Percentiles rank a stretch among this genome's conserved stretches.
phyloP scores from a whole-genome alignment of 257 asterid genomes.

The Penstemon barbatus region DNA sequence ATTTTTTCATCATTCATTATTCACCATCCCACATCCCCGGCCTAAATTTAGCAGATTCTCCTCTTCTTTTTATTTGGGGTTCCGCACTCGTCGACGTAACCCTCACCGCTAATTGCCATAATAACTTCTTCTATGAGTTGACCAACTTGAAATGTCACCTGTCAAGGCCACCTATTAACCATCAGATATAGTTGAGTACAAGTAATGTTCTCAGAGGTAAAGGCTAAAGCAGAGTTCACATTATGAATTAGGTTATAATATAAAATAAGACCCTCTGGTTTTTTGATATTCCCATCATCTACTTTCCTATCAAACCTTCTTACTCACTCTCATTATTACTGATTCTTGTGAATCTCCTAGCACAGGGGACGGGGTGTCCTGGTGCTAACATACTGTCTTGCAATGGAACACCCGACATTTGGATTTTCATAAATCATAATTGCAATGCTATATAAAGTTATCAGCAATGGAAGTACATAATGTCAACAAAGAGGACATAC shows the following conservation, averaged over 20 bases:
- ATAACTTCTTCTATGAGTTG: neutral
- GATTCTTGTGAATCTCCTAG: too few species aligned
- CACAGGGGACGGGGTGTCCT: too few species aligned
- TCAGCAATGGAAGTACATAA: neutral
- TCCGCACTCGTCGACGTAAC: neutral
- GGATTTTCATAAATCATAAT: too few species aligned
- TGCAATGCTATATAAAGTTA: neutral
- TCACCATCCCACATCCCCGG: conserved; percentile 4
- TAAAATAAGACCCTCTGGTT: too few species aligned
- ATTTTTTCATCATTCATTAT: neutral
- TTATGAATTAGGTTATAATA: too few species aligned
- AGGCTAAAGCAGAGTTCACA: too few species aligned
- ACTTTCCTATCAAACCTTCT: too few species aligned
- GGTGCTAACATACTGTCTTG: too few species aligned
- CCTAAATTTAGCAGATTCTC: neutral
- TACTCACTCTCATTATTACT: too few species aligned
- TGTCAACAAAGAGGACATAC: neutral
- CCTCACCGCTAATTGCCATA: neutral
- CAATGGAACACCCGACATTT: too few species aligned
- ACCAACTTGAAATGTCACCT: neutral
- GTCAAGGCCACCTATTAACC: neutral
- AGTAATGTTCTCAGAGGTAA: too few species aligned
- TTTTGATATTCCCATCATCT: too few species aligned
- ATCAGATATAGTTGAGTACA: neutral
- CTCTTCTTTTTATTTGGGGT: neutral